A percentile compares a stretch with the other conserved stretches of the same genome.
These are phyloP conservation scores for Penicillium digitatum DNA, from an alignment of 2,329 filamentous ascomycete species.

Conservation along the genomic window DNA sequence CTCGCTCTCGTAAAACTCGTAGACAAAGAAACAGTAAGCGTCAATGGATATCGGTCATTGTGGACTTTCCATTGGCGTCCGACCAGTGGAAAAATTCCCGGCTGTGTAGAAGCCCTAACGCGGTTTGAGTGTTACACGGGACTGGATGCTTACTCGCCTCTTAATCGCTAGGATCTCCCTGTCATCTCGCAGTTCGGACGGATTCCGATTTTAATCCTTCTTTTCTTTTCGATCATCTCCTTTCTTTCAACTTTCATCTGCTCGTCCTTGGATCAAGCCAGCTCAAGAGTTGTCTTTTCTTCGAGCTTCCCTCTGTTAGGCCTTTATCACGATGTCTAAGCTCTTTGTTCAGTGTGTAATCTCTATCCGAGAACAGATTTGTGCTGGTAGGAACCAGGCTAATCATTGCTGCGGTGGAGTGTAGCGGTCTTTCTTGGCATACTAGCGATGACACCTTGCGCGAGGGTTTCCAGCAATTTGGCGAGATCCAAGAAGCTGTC, in stretches of 20 bases:
- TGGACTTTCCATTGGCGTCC: conserved; percentile 11
- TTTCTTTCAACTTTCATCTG: background rate
- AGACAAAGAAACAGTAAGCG: conserved; percentile 15
- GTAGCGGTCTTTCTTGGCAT: conserved; percentile 94
- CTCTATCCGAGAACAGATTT: conserved; percentile 1
- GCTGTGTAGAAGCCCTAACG: conserved; percentile 22
- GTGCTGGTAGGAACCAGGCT: background rate
- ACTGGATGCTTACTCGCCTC: conserved; percentile 26
- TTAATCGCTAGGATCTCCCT: conserved; percentile 24
- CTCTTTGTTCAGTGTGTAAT: conserved; percentile 82
- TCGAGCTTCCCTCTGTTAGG: background rate
- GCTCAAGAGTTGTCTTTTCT: conserved; percentile 1
- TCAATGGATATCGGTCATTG: conserved; percentile 6
- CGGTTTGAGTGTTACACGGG: conserved; percentile 26
- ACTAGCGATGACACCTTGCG: conserved; percentile 85
- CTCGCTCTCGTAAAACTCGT: background rate
- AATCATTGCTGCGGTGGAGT: background rate
- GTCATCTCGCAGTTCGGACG: conserved; percentile 6
- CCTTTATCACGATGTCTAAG: conserved; percentile 66
- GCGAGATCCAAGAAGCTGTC: conserved; percentile 90
- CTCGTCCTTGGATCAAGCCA: background rate
- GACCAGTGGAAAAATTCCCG: conserved; percentile 8
- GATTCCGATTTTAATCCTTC: conserved; percentile 6
- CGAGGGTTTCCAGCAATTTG: conserved; percentile 89
- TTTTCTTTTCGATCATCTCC: background rate